These are phyloP conservation scores for Triadica sebifera DNA, from an alignment of 345 rosid species.

Conservation along the genomic window DNA sequence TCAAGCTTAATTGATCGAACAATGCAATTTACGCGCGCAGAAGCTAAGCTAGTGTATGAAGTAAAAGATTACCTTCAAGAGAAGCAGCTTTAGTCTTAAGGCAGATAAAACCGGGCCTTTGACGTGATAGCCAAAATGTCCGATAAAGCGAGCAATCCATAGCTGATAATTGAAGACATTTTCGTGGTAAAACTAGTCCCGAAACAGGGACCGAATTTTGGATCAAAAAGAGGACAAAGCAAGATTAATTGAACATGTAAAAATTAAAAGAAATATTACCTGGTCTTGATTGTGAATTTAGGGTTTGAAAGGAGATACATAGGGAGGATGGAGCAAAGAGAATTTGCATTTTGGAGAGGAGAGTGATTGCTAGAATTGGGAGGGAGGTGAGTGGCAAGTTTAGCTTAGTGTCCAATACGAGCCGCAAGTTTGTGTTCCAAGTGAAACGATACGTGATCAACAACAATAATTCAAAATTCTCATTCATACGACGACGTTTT, in stretches of 20 bases:
- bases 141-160: constrained; percentile 9
- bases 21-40: neutral
- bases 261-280: constrained; percentile 21
- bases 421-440: constrained; percentile 32
- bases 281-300: constrained; percentile 22
- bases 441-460: constrained; percentile 13
- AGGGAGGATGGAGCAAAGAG: constrained; percentile 43
- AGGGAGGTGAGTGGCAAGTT: neutral
- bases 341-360: constrained; percentile 45
- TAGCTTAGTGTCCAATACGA: neutral
- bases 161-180: constrained; percentile 27
- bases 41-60: neutral
- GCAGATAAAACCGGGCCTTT: constrained; percentile 15
- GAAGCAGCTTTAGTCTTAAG: constrained; percentile 45
- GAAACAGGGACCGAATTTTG: constrained; percentile 5
- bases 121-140: constrained; percentile 27
- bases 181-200: constrained; percentile 26
- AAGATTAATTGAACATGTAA: neutral
- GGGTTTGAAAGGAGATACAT: constrained; percentile 23
- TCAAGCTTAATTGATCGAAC: neutral
- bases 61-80: constrained; percentile 46
- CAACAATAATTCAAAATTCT: neutral
- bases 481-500: constrained; percentile 5
- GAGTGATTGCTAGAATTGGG: neutral
- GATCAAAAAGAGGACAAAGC: constrained; percentile 8